phyloP scores from a whole-genome alignment of 345 rosid species.

The Populus tremula region DNA sequence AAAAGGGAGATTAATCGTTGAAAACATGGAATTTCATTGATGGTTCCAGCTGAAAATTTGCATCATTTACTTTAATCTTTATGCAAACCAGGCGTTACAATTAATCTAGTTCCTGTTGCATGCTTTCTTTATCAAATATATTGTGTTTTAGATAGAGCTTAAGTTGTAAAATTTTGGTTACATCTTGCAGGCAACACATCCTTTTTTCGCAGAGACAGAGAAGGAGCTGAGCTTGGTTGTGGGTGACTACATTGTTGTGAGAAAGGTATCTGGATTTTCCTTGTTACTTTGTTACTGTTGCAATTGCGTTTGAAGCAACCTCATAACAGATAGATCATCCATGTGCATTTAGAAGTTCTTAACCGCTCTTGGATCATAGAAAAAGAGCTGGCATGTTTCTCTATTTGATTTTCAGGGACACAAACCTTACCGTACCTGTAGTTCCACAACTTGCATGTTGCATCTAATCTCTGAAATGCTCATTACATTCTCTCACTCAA shows the following conservation, averaged over 20 bases:
- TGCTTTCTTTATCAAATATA: not conserved
- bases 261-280: constrained; percentile 54
- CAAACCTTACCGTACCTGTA: not conserved
- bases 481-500: not conserved
- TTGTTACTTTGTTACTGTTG: not conserved
- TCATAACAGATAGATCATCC: constrained; percentile 3
- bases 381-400: not conserved
- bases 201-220: constrained; percentile 74
- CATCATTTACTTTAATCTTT: not conserved
- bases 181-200: constrained; percentile 60
- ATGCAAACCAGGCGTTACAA: not conserved
- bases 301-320: constrained; percentile 6
- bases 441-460: constrained; percentile 6
- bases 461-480: not conserved
- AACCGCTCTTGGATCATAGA: not conserved
- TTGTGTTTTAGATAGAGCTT: not conserved
- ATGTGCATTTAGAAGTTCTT: not conserved
- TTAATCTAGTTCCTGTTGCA: not conserved
- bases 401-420: not conserved
- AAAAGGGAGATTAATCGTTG: not conserved
- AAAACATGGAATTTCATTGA: not conserved
- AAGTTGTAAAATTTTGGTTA: constrained; percentile 1
- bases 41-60: not conserved
- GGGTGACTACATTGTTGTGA: constrained; percentile 86
- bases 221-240: constrained; percentile 75